Evolutionary conservation across 345 rosid species (phyloP), one percentile per base, ranked within the genome.

Genomic region (Populus davidiana): DNA sequence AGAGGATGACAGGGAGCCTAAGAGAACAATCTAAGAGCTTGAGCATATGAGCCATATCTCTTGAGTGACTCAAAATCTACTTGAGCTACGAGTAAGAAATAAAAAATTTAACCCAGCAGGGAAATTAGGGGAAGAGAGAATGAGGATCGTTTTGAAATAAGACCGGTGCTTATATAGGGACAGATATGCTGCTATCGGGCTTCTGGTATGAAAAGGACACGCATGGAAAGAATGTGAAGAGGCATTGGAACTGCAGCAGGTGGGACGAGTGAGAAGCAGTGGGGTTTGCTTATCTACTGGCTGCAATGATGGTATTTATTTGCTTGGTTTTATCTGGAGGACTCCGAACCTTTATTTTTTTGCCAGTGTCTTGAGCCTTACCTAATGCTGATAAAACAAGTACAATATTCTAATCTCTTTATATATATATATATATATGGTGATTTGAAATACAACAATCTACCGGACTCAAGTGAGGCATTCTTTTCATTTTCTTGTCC

Each of bases 401-500:
- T 8, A 33, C 5, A 33, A 33, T 33, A 33, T 33, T 33, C 5
- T 33, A 33, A 33, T 33, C 35, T 31, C 33, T 33, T 33, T 4
- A 0, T 33, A 0, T 33, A 33, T 3, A 31, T 31, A 31, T 33
- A 33, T 33, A 33, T 33, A 33, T 33, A 83, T 76, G 98, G 97
- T 35, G 72, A 67, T 21, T 27, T 93, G 31, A 83, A 86, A 74
- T 90, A 75, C 89, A 82, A 54, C 82, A 83, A 87, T 75, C 79
- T 96, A 36, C 79, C 71, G 97, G 96, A 70, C 94, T 96, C 92
- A 89, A 87, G 98, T 94, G 88, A 85, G 73, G 27, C 27, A 11
- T 27, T 0, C 6, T 36, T 33, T 21, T n/a, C 25, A 54, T 54
- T 54, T 54, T 54, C 61, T 20, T 54, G 8, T 21, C 61, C 61